A percentile compares a stretch with the other conserved stretches of the same genome.
These are phyloP conservation scores for Septoria linicola DNA, from an alignment of 2,329 filamentous ascomycete species.

Conservation along the genomic window DNA sequence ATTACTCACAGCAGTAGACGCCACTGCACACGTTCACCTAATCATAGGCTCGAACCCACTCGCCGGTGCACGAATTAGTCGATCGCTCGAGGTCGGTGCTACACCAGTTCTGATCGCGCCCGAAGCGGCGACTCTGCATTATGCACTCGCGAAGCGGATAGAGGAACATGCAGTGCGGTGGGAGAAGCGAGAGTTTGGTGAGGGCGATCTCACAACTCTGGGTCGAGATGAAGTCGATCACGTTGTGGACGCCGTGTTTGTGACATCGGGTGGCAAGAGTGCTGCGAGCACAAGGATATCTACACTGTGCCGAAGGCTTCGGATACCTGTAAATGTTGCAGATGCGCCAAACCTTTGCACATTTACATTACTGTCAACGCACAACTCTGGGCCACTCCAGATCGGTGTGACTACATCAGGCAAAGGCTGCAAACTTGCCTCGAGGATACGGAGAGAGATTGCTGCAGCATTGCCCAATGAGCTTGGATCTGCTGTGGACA, in stretches of 20 bases:
- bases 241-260: constrained; percentile 89
- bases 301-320: constrained; percentile 68
- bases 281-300: constrained; percentile 63
- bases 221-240: constrained; percentile 75
- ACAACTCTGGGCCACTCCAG: constrained; percentile 87
- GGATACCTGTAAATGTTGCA: constrained; percentile 90
- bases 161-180: constrained; percentile 66
- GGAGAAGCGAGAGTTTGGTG: constrained; percentile 65
- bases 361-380: constrained; percentile 84
- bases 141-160: constrained; percentile 61
- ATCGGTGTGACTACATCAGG: constrained; percentile 95
- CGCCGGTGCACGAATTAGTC: constrained; percentile 77
- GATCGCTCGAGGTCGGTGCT: constrained; percentile 79
- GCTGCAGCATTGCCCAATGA: constrained; percentile 72
- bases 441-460: constrained; percentile 84
- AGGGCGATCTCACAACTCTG: constrained; percentile 69
- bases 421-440: constrained; percentile 88
- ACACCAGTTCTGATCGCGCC: constrained; percentile 76
- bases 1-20: constrained; percentile 71
- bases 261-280: constrained; percentile 61
- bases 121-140: constrained; percentile 56
- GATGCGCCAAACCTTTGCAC: constrained; percentile 84
- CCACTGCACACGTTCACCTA: constrained; percentile 71
- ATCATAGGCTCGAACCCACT: constrained; percentile 84
- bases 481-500: constrained; percentile 73